Percentiles rank a stretch among this genome's conserved stretches.
phyloP scores from a whole-genome alignment of 2,329 filamentous ascomycete genomes.

The Nothophoma quercina region DNA sequence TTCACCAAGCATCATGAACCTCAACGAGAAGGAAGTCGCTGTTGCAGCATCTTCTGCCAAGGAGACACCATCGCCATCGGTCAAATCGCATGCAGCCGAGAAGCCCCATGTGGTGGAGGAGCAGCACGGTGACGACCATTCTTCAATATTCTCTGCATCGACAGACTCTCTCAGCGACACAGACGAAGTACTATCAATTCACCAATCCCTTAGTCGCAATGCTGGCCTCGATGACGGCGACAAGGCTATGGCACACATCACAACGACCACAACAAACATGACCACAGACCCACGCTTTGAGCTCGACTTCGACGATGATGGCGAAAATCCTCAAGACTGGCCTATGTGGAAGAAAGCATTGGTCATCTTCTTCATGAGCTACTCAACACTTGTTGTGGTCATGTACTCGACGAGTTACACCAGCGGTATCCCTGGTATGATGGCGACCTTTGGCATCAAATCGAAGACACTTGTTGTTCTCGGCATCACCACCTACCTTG shows the following conservation, averaged over 20 bases:
- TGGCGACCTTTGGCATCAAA: slow-evolving; percentile 68
- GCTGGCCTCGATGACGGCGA: slow-evolving; percentile 40
- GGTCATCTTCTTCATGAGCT: slow-evolving; percentile 64
- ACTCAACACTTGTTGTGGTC: slow-evolving; percentile 59
- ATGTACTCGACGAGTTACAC: slow-evolving; percentile 81
- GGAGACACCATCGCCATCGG: slow-evolving; percentile 9
- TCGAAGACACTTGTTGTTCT: slow-evolving; percentile 71
- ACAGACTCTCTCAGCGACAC: slow-evolving; percentile 30
- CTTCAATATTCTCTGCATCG: slow-evolving; percentile 36
- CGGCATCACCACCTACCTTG: slow-evolving; percentile 79
- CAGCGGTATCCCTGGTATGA: slow-evolving; percentile 72
- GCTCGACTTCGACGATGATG: slow-evolving; percentile 70
- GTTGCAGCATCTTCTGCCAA: slow-evolving; percentile 12
- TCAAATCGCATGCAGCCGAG: not conserved
- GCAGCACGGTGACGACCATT: slow-evolving; percentile 27
- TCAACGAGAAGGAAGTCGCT: slow-evolving; percentile 20
- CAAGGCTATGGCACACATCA: slow-evolving; percentile 34
- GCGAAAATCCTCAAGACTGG: slow-evolving; percentile 75
- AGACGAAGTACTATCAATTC: slow-evolving; percentile 38
- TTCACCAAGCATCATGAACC: not conserved
- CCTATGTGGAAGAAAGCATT: slow-evolving; percentile 64
- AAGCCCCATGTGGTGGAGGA: not conserved
- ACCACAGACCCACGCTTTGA: slow-evolving; percentile 69
- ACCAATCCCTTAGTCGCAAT: slow-evolving; percentile 46
- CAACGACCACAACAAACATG: slow-evolving; percentile 46